Conservation (phyloP, 345 rosid genomes). For the Populus alba region DNA sequence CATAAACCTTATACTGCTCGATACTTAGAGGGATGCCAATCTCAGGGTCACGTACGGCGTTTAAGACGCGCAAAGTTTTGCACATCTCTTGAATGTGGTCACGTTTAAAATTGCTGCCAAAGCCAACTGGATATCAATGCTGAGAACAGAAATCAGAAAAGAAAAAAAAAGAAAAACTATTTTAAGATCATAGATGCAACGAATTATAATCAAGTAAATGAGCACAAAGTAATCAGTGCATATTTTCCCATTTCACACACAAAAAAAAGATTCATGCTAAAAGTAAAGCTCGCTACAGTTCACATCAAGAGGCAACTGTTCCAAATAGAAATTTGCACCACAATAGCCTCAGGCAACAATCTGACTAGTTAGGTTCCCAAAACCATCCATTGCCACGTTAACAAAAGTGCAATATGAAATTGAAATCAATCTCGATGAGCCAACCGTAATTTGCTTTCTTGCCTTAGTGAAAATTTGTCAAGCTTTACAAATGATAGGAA, state of each 20-base stretch:
- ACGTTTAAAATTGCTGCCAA: slow-evolving; percentile 87
- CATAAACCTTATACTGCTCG: slow-evolving; percentile 82
- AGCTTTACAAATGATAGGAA: neutral
- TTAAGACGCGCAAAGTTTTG: slow-evolving; percentile 84
- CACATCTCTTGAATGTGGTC: slow-evolving; percentile 89
- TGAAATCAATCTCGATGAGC: neutral
- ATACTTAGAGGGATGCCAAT: slow-evolving; percentile 92
- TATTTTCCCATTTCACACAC: neutral
- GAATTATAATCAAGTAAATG: neutral
- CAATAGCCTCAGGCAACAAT: neutral
- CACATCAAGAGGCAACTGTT: neutral
- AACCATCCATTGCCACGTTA: neutral
- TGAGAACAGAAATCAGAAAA: slow-evolving; percentile 43
- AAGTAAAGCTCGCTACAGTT: neutral
- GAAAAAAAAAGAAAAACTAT: neutral
- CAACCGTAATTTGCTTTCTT: neutral
- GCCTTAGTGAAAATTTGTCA: neutral
- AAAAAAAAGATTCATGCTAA: neutral
- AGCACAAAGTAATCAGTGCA: neutral
- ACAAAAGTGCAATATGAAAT: neutral
- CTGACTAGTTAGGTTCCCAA: neutral
- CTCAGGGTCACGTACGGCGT: slow-evolving; percentile 72
- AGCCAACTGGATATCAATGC: slow-evolving; percentile 61
- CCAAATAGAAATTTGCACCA: neutral
- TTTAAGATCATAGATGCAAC: neutral